Percentiles rank a stretch among this genome's conserved stretches.
These are phyloP conservation scores for Lachnellula cervina DNA, from an alignment of 2,329 filamentous ascomycete species.

Conservation along the genomic window DNA sequence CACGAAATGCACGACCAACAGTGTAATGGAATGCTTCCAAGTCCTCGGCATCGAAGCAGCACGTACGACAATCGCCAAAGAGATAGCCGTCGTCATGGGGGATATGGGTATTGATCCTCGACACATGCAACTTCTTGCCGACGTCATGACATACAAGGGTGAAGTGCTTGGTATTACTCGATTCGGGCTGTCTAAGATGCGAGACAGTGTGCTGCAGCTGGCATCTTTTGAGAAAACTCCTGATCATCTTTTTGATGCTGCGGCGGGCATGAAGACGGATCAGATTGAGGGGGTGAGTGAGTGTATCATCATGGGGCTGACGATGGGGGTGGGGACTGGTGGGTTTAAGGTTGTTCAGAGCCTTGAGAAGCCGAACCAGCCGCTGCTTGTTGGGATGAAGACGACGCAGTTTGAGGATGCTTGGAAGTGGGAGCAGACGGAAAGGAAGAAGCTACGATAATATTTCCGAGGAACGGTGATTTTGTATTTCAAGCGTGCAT, in stretches of 20 bases:
- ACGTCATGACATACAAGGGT: conserved; percentile 99
- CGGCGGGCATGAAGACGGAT: conserved; percentile 86
- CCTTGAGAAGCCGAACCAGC: conserved; percentile 48
- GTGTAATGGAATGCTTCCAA: conserved; percentile 81
- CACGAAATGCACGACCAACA: conserved; percentile 70
- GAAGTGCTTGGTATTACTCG: conserved; percentile 95
- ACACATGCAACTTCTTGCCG: conserved; percentile 94
- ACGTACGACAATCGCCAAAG: conserved; percentile 77
- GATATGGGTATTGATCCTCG: conserved; percentile 95
- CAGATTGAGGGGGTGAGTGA: conserved; percentile 90
- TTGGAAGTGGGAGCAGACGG: conserved; percentile 41
- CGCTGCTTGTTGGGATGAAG: conserved; percentile 37
- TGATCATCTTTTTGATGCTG: conserved; percentile 93
- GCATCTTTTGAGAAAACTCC: conserved; percentile 98
- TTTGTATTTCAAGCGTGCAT: neutral
- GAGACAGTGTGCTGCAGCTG: conserved; percentile 87
- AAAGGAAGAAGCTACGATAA: conserved; percentile 23
- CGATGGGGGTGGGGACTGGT: conserved; percentile 85
- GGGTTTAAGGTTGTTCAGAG: conserved; percentile 86
- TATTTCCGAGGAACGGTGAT: neutral
- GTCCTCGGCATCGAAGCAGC: conserved; percentile 95
- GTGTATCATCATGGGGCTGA: conserved; percentile 98
- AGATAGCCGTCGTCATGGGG: conserved; percentile 86
- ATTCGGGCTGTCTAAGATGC: conserved; percentile 94
- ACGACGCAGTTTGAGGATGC: conserved; percentile 67